Evolutionary conservation across 352 stramenopile species (phyloP).

Genomic region (Phytophthora quininea): DNA sequence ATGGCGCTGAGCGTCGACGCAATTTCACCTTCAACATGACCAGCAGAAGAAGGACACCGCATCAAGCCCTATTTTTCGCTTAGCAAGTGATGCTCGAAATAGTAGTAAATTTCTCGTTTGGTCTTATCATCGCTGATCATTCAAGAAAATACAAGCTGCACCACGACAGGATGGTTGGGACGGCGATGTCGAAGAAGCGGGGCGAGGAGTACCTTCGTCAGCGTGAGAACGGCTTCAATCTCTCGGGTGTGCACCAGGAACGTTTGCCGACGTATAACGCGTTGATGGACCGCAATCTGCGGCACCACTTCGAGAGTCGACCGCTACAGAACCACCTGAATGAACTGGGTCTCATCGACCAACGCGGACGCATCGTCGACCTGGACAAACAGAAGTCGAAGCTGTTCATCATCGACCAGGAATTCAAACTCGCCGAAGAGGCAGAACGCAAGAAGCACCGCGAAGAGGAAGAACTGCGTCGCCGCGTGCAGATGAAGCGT

Average conservation of each 20-base stretch:
- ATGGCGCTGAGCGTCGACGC: conserved; percentile 18
- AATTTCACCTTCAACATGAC: neutral
- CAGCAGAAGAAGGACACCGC: neutral
- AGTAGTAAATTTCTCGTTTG: conserved; percentile 17
- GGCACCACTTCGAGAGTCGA: conserved; percentile 89
- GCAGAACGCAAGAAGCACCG: conserved; percentile 68
- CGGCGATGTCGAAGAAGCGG: conserved; percentile 37
- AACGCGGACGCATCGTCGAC: conserved; percentile 88
- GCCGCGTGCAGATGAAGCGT: conserved; percentile 89
- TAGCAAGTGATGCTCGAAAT: conserved; percentile 18
- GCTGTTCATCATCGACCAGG: conserved; percentile 92
- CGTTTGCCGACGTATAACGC: conserved; percentile 87
- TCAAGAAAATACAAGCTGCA: conserved; percentile 14
- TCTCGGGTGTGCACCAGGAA: conserved; percentile 66
- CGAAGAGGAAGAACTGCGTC: conserved; percentile 88
- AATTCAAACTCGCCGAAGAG: conserved; percentile 90
- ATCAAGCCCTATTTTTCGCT: conserved; percentile 10
- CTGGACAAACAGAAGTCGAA: conserved; percentile 90
- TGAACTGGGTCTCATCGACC: conserved; percentile 85
- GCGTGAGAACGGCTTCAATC: conserved; percentile 65
- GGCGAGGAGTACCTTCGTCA: conserved; percentile 53
- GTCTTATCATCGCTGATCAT: conserved; percentile 29
- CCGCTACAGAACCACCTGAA: conserved; percentile 81
- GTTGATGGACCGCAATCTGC: conserved; percentile 89
- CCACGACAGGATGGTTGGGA: conserved; percentile 19